Conservation (phyloP, 202 grass and related monocot genomes). For the Schoenoplectus tabernaemontani region DNA sequence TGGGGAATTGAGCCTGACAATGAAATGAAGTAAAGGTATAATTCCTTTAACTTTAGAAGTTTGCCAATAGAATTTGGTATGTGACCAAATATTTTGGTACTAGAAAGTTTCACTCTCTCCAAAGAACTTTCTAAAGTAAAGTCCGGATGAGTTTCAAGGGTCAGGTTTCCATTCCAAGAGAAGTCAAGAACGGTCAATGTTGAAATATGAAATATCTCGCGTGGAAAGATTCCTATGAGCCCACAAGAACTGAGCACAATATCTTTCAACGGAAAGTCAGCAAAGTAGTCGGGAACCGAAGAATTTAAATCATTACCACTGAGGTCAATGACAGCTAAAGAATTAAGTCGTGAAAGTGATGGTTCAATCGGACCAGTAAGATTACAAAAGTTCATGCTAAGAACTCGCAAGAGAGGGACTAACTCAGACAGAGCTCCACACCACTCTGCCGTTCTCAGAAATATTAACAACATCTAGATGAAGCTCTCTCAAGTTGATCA, state of each 20-base stretch:
- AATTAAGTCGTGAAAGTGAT: neutral
- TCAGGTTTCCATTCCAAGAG: neutral
- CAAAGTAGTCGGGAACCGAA: neutral
- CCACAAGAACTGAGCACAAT: neutral
- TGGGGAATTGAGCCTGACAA: constrained; percentile 28
- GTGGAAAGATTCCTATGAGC: neutral
- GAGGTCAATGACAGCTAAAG: neutral
- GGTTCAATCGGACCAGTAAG: neutral
- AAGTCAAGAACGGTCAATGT: neutral
- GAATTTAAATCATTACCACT: neutral
- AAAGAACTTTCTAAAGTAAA: neutral
- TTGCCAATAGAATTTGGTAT: constrained; percentile 30
- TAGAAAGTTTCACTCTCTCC: constrained; percentile 25
- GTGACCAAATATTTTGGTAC: constrained; percentile 8
- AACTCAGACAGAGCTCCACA: constrained; percentile 17
- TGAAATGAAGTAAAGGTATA: constrained; percentile 30
- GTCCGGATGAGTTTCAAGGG: neutral
- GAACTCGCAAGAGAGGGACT: constrained; percentile 18
- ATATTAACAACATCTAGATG: constrained; percentile 23
- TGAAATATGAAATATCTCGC: neutral
- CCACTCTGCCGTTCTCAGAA: constrained; percentile 28
- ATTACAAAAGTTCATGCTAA: constrained; percentile 24
- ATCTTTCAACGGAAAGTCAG: neutral
- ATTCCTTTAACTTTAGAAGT: neutral
- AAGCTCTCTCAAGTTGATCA: constrained; percentile 33